Base-by-base conservation (phyloP, 805 yeast species). In the Metschnikowia cerradonensis region DNA sequence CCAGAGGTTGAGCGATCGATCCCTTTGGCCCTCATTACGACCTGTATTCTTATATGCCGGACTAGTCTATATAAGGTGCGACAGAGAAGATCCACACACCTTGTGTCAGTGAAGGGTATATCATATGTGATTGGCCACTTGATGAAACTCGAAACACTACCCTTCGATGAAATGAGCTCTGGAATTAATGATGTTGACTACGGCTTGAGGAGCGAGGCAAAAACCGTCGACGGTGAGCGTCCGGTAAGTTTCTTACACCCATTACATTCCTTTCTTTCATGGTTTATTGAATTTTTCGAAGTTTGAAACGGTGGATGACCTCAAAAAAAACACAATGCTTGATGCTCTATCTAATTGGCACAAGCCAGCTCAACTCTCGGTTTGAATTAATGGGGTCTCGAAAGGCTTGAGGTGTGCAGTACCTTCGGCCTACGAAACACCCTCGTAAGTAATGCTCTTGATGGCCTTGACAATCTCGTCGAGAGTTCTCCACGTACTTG, bases 401-500 rank as follows among this genome's bases (percentile, higher is more conserved):
- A n/a, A n/a, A n/a, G n/a, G n/a, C n/a, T n/a, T n/a, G n/a, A n/a
- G n/a, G n/a, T n/a, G n/a, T n/a, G n/a, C n/a, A n/a, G n/a, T n/a
- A n/a, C n/a, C n/a, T n/a, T n/a, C n/a, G n/a, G n/a, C n/a, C n/a
- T n/a, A n/a, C n/a, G n/a, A 61, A 45, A 70, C 78, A 56, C 89
- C 91, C 48, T 79, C 79, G 67, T 86, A 84, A 50, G 94, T 85
- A 67, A 92, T 81, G 31, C 75, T 79, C 70, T 82, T 81, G 60
- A 92, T 82, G 45, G 97, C 90, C 47, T 75, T 78, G 51, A 80
- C 70, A 58, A 88, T 77, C 17, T 83, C 90, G 49, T 80, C 84
- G 52, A 85, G 79, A 85, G 79, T 14, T 88, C 73, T 56, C 98
- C 99, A 79, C 99, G 89, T 45, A 91, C 96, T 78, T 92, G 99